Evolutionary conservation across 306 rosid genomes (phyloP), one percentile per base, ranked within the genome.

Genomic region (Inga laurina): DNA sequence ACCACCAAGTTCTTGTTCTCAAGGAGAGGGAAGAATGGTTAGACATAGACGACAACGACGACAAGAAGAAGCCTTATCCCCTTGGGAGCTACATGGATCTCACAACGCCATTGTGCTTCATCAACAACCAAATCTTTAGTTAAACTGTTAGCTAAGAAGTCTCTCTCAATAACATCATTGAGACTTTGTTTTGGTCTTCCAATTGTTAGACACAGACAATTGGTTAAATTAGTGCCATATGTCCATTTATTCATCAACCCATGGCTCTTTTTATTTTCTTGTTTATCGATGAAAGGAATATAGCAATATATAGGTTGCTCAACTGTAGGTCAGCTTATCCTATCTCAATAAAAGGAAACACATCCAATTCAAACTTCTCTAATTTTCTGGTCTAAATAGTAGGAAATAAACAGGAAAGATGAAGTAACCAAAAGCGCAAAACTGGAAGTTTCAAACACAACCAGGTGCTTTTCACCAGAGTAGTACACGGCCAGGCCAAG

Each of bases 231-330:
- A 34, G 68, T 18, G 66, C 30, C 66, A 59, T 59, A 5, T 32
- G 9, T 59, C 32, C 66, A 59, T 59, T n/a, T 59, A 59, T 65
- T 72, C 65, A 83, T 64, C 34, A 79, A 75, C 61, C 65, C 39
- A 79, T 76, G 11, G 12, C 27, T 56, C 30, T 56, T 56, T 21
- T 56, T 3, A 19, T 56, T 56, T 19, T 56, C 64, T 56, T 56
- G 64, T 18, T 56, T 19, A 52, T 16, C 22, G 22, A 52, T 16
- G 61, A 52, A 52, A 16, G 22, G 22, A 52, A 52, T 52, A 52
- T 52, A 5, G 7, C 22, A 19, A 16, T 51, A 54, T 21, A 57
- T 57, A 22, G 64, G 13, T 57, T 57, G 64, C 64, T 8, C 24
- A 57, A 57, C 64, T 27, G 30, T 21, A 57, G 64, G 64, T 7